Evolutionary conservation across 306 rosid species (phyloP).

Genomic region (Medicago arabica): DNA sequence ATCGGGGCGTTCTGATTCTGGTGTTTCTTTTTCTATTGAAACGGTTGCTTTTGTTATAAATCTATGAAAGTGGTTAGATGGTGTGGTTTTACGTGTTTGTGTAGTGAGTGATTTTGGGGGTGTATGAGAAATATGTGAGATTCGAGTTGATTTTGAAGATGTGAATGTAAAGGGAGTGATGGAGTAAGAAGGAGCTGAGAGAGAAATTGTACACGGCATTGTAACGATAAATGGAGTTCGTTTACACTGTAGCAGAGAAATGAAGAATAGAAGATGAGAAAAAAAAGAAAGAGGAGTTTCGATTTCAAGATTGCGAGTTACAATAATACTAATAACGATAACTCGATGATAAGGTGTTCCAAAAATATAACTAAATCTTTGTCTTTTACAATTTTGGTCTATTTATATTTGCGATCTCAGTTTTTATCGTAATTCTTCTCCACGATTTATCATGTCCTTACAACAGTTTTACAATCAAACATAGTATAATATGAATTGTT

Average conservation of each 20-base stretch:
- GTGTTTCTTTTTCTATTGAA: conserved; percentile 85
- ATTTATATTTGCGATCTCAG: too few relatives aligned
- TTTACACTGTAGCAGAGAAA: not conserved
- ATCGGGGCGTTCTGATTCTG: conserved; percentile 73
- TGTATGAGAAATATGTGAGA: not conserved
- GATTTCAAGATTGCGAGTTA: too few relatives aligned
- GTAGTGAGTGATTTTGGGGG: conserved; percentile 2
- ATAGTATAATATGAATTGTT: too few relatives aligned
- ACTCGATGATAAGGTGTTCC: conserved; percentile 32
- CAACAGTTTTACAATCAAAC: too few relatives aligned
- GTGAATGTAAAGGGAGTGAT: conserved; percentile 23
- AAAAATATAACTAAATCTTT: too few relatives aligned
- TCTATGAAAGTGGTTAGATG: too few relatives aligned
- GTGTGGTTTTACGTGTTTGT: conserved; percentile 1
- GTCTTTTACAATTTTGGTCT: too few relatives aligned
- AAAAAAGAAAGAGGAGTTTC: too few relatives aligned
- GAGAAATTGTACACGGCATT: conserved; percentile 48
- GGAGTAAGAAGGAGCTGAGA: conserved; percentile 43
- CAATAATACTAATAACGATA: conserved; percentile 19
- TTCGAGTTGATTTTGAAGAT: conserved; percentile 21
- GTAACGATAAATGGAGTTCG: not conserved
- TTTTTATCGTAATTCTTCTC: too few relatives aligned
- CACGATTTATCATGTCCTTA: too few relatives aligned
- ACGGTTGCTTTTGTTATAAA: conserved; percentile 35
- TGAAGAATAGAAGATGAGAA: not conserved